Evolutionary conservation across 495 filamentous ascomycete species (phyloP), one percentile per base, ranked within the genome.

Genomic region (Stereocaulon alpinum): DNA sequence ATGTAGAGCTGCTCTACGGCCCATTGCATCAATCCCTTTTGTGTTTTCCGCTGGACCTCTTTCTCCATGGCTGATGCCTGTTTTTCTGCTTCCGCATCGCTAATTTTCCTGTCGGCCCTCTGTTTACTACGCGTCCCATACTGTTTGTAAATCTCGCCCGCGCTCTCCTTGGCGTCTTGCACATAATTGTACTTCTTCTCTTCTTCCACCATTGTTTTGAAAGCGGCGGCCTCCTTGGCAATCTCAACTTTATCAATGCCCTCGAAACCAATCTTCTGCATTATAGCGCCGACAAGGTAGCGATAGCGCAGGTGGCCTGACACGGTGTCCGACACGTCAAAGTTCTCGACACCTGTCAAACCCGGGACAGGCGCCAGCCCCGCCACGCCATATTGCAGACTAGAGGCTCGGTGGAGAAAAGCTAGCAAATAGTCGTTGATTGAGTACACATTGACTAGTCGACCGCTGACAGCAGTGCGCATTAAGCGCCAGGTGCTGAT

Each of bases 401-500:
- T 87, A 55, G 82, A 86, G 6, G 86, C 83, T 7, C 88, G 82
- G 66, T 93, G 92, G 17, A 91, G 72, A 63, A 91, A 87, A 2
- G 79, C 87, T 6, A 92, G 79, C 41, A 92, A 77, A 47, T 84
- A 84, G 66, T 93, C 88, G 59, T 91, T 87, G 20, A 83, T 76
- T 17, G 84, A 88, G 67, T 80, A 91, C 4, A 88, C 86, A 59
- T 92, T 93, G 59, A 89, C 80, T 14, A 91, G 71, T 51, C 86
- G 80, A 1, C 87, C 86, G 4, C 80, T 79, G 0, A 91, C 88
- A 0, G 90, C 86, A 45, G 76, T 80, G 11, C 87, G 80, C 63
- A 91, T 77, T 62, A 77, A 76, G 34, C 80, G 72, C 88, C 88
- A 93, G 62, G 86, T 77, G 2, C 71, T 70, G 6, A 75, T 67